A percentile compares a stretch with the other conserved stretches of the same genome.
These are phyloP conservation scores for Erodium trifolium DNA, from an alignment of 441 rosid genomes.

Conservation along the genomic window DNA sequence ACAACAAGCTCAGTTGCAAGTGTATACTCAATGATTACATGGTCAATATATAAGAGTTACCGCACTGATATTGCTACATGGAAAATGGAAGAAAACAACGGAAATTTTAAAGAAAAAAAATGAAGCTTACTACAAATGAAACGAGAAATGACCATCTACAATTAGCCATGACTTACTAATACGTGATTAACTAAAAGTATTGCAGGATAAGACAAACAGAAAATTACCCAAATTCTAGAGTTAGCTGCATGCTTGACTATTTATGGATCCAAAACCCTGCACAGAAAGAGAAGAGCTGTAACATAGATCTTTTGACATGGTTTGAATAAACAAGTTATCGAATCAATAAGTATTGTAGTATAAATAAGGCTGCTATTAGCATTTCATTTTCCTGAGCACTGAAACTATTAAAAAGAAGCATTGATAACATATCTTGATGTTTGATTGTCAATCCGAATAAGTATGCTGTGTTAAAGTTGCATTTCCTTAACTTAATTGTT, in stretches of 20 bases:
- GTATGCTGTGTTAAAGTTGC: not conserved
- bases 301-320: not conserved
- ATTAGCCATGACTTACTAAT: not conserved
- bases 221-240: constrained; percentile 61
- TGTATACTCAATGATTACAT: not conserved
- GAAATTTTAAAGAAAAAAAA: not conserved
- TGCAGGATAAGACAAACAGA: not conserved
- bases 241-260: constrained; percentile 38
- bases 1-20: not conserved
- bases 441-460: not conserved
- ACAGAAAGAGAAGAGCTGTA: constrained; percentile 1
- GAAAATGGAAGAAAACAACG: not conserved
- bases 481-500: not conserved
- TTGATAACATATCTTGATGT: not conserved
- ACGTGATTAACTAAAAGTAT: not conserved
- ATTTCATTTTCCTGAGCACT: not conserved
- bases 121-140: not conserved
- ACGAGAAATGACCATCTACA: not conserved
- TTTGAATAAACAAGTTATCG: not conserved
- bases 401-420: not conserved
- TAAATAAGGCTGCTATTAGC: not conserved
- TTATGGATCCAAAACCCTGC: constrained; percentile 31
- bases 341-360: not conserved
- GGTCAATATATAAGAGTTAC: not conserved
- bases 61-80: too few species aligned